Conservation (phyloP, 1,284 basidiomycete genomes). For the Peniophora sp. region DNA sequence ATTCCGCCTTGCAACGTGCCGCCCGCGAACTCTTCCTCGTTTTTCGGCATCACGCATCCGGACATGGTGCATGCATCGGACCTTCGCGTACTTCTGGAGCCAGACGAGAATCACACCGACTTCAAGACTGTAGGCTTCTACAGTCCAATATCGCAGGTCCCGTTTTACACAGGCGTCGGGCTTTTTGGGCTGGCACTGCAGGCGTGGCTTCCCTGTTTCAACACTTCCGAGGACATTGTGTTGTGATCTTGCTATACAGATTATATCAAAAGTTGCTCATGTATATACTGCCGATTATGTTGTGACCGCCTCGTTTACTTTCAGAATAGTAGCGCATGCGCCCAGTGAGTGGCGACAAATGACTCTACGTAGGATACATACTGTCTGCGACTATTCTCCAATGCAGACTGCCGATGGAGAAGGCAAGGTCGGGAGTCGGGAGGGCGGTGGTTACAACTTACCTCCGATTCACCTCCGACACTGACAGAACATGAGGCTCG, state of each 20-base stretch:
- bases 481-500: too few species aligned
- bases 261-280: background rate
- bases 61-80: conserved; percentile 43
- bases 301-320: too few species aligned
- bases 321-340: too few species aligned
- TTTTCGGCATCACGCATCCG: conserved; percentile 38
- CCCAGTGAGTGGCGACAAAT: too few species aligned
- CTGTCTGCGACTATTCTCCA: too few species aligned
- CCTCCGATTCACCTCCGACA: too few species aligned
- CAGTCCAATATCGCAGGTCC: conserved; percentile 35
- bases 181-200: conserved; percentile 39
- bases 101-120: conserved; percentile 37
- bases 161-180: conserved; percentile 37
- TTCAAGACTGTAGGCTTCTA: conserved; percentile 44
- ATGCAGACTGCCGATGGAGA: too few species aligned
- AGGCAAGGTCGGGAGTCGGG: too few species aligned
- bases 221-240: background rate
- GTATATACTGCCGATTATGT: too few species aligned
- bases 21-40: conserved; percentile 23
- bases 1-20: conserved; percentile 30
- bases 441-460: too few species aligned
- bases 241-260: background rate
- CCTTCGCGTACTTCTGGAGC: conserved; percentile 36
- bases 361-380: too few species aligned
- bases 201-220: conserved; percentile 39